Percentiles rank a stretch among this genome's conserved stretches.
Evolutionary conservation across 371 early-diverging fungal genomes (phyloP).

Genomic region (Apophysomyces variabilis): DNA sequence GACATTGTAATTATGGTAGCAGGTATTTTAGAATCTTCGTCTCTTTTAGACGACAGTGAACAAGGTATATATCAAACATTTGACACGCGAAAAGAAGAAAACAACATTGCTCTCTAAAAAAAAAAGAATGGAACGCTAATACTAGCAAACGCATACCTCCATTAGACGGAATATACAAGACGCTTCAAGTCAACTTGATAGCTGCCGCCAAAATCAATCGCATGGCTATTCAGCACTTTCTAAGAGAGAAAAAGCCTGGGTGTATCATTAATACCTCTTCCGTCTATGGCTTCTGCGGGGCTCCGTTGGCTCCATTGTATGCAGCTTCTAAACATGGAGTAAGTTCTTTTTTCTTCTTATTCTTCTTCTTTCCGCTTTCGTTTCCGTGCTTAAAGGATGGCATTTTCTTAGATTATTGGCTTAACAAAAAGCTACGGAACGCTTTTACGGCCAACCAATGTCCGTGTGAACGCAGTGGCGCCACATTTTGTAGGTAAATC

Average conservation of each 20-base stretch:
- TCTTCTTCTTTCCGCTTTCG: not conserved
- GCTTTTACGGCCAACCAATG: conserved; percentile 45
- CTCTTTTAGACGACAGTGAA: conserved; percentile 43
- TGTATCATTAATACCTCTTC: conserved; percentile 83
- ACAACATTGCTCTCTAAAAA: not conserved
- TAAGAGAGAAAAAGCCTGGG: conserved; percentile 54
- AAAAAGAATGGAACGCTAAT: not conserved
- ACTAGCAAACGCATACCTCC: not conserved
- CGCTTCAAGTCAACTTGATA: conserved; percentile 68
- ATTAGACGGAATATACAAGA: conserved; percentile 54
- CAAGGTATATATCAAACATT: conserved; percentile 20
- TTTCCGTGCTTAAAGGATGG: too few relatives aligned
- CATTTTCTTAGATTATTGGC: conserved; percentile 51
- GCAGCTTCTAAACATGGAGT: conserved; percentile 83
- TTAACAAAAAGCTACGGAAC: conserved; percentile 62
- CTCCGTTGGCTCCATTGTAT: conserved; percentile 73
- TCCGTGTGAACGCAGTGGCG: conserved; percentile 79
- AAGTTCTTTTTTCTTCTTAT: conserved; percentile 12
- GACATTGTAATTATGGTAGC: conserved; percentile 73
- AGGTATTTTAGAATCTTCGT: conserved; percentile 56
- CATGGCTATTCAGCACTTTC: conserved; percentile 67
- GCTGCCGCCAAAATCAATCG: conserved; percentile 72
- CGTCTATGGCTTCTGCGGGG: conserved; percentile 74
- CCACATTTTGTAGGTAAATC: conserved; percentile 74
- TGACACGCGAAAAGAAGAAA: not conserved